Percentiles rank a stretch among this genome's conserved stretches.
Conservation (phyloP, 371 early-diverging fungal genomes). For the Rhizomucor pusillus region DNA sequence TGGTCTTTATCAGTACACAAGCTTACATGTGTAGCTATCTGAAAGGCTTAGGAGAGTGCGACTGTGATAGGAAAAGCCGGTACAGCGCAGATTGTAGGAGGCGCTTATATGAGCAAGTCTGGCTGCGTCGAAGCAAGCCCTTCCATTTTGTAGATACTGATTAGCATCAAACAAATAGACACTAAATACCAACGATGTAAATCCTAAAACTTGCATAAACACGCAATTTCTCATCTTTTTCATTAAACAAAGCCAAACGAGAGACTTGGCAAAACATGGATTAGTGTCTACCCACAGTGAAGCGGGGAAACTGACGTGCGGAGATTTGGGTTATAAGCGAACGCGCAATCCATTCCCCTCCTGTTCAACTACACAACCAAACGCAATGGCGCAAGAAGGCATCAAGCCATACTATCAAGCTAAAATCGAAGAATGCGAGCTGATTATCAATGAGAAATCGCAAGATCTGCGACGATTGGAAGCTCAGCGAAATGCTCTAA, state of each 20-base stretch:
- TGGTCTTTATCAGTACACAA: slow-evolving; percentile 42
- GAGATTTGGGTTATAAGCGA: no score
- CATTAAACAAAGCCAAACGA: no score
- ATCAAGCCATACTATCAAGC: slow-evolving; percentile 72
- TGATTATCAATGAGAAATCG: slow-evolving; percentile 83
- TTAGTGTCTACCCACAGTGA: no score
- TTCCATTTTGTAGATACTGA: slow-evolving; percentile 4
- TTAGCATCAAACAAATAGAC: no score
- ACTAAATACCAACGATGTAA: no score
- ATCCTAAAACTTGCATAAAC: no score
- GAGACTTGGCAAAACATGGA: no score
- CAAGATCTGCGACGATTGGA: slow-evolving; percentile 97
- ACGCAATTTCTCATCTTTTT: no score
- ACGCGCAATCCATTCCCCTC: not conserved
- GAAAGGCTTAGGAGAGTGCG: slow-evolving; percentile 38
- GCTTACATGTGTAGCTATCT: slow-evolving; percentile 31
- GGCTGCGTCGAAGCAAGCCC: slow-evolving; percentile 19
- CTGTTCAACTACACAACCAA: slow-evolving; percentile 1
- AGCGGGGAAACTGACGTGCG: no score
- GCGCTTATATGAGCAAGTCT: slow-evolving; percentile 36
- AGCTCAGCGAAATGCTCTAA: slow-evolving; percentile 97
- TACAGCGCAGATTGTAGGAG: slow-evolving; percentile 40
- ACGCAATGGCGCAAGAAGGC: slow-evolving; percentile 42
- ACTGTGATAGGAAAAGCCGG: slow-evolving; percentile 32
- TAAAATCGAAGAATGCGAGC: slow-evolving; percentile 88